Base-by-base conservation (phyloP, 2,329 filamentous ascomycete species). In the Mycosphaerella sp. region DNA sequence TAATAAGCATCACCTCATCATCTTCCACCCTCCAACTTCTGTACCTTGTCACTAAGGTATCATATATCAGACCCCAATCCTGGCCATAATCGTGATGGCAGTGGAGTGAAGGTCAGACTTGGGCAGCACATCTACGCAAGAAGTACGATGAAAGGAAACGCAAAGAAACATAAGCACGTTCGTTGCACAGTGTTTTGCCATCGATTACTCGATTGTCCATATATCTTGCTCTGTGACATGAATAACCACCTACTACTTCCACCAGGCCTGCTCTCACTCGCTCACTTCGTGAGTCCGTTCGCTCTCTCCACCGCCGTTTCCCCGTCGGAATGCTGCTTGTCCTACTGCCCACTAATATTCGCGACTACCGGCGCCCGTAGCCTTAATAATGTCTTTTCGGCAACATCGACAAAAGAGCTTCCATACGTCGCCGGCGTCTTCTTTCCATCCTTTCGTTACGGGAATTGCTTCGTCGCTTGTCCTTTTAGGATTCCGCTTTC, bases 361-460 rank as follows among this genome's bases (percentile, higher is more conserved):
- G 51, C 51, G 46, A 49, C 41, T 45, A 47, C 44, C 44, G 37
- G 18, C 30, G 21, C 41, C 32, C 30, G 30, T 34, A 34, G 30
- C 30, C 30, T 25, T 6, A 25, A 34, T 5, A 34, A 8, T 39
- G 42, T 44, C 39, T 47, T 47, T 21, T 37, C n/a, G 27, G 43
- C 48, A 49, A 59, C 58, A 61, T 62, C 58, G 51, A 60, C 59
- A 32, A 58, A 25, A 25, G 45, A 47, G 45, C 52, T 47, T 46
- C 52, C 10, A 34, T 13, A 12, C 55, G 52, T 53, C 54, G 53
- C 56, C 54, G 53, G 59, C 52, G 53, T 52, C 44, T 49, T 49
- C 44, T 49, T 49, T 37, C 49, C 49, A 45, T 55, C 56, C 44
- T 56, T 25, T 58, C 56, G 53, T 52, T 50, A 55, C 57, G 30